A percentile compares a stretch with the other conserved stretches of the same genome.
These are phyloP conservation scores for Ramaria rubella DNA, from an alignment of 768 basidiomycete genomes.

Conservation along the genomic window DNA sequence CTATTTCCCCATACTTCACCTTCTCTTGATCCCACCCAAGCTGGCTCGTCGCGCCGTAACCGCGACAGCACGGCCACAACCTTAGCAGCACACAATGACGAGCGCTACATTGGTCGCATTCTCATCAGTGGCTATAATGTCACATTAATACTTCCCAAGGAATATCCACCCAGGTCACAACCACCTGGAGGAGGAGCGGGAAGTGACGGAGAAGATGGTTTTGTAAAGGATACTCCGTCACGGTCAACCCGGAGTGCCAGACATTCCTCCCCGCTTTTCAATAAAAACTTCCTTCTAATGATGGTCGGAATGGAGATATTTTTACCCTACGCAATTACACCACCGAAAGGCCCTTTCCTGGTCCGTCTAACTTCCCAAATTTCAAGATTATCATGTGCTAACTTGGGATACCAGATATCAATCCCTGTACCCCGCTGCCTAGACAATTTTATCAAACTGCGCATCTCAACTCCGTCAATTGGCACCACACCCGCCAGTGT, in stretches of 20 bases:
- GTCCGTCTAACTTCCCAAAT: slow-evolving; percentile 28
- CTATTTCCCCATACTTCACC: slow-evolving; percentile 35
- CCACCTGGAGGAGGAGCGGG: slow-evolving; percentile 17
- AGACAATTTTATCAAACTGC: slow-evolving; percentile 66
- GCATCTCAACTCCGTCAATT: slow-evolving; percentile 59
- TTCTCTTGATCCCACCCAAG: slow-evolving; percentile 30
- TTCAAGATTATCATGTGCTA: background rate
- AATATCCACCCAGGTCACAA: slow-evolving; percentile 35
- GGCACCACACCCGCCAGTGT: slow-evolving; percentile 23
- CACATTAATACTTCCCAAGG: slow-evolving; percentile 68
- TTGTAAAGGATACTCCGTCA: background rate
- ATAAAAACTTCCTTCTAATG: slow-evolving; percentile 56
- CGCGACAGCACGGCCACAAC: slow-evolving; percentile 15
- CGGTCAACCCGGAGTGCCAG: slow-evolving; percentile 14
- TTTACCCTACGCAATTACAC: slow-evolving; percentile 60
- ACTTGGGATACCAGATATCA: slow-evolving; percentile 44
- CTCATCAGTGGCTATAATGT: slow-evolving; percentile 73
- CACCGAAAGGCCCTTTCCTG: slow-evolving; percentile 69
- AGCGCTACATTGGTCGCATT: slow-evolving; percentile 66
- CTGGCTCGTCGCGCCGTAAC: slow-evolving; percentile 30
- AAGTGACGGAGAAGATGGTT: slow-evolving; percentile 8
- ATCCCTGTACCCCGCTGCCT: slow-evolving; percentile 75
- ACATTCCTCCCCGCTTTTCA: slow-evolving; percentile 45
- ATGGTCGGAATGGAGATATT: slow-evolving; percentile 78
- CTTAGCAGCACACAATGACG: slow-evolving; percentile 45